Evolutionary conservation across 257 asterid genomes (phyloP).

Genomic region (Nicotiana otophora): DNA sequence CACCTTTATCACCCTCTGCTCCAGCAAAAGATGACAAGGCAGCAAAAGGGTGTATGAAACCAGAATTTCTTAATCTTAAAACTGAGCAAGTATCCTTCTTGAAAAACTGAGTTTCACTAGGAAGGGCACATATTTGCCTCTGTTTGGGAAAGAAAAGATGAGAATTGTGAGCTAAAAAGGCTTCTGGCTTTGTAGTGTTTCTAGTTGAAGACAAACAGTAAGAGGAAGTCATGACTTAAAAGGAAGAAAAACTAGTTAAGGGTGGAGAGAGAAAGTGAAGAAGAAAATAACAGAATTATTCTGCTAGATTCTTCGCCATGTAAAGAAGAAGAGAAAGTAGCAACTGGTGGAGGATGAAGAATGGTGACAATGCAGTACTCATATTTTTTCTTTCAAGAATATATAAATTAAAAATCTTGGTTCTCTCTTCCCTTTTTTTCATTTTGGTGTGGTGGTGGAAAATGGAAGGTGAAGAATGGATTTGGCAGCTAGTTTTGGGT

Average conservation of each 20-base stretch:
- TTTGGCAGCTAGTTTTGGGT: constrained; percentile 28
- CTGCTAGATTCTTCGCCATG: constrained; percentile 44
- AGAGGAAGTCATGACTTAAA: constrained; percentile 51
- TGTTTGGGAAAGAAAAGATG: constrained; percentile 33
- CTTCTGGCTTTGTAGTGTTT: constrained; percentile 34
- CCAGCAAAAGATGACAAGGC: constrained; percentile 63
- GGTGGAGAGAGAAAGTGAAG: constrained; percentile 11
- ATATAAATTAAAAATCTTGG: too few species aligned
- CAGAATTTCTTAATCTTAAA: constrained; percentile 19
- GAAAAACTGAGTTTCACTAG: constrained; percentile 22
- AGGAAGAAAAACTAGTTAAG: not conserved
- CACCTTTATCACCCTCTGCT: constrained; percentile 34
- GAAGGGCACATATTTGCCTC: constrained; percentile 8
- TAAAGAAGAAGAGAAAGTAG: constrained; percentile 16
- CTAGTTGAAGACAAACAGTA: constrained; percentile 48
- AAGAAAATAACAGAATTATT: constrained; percentile 19
- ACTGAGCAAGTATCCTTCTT: constrained; percentile 31
- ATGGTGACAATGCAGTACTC: constrained; percentile 5
- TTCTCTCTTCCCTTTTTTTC: not conserved
- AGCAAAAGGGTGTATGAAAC: constrained; percentile 37
- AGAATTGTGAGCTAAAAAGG: constrained; percentile 24
- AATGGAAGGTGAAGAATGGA: constrained; percentile 22
- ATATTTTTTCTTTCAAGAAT: not conserved
- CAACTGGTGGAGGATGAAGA: constrained; percentile 9
- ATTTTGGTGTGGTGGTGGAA: constrained; percentile 13